Evolutionary conservation across 768 basidiomycete genomes (phyloP), one percentile per base, ranked within the genome.

Genomic region (Agaricus sinodeliciosus): DNA sequence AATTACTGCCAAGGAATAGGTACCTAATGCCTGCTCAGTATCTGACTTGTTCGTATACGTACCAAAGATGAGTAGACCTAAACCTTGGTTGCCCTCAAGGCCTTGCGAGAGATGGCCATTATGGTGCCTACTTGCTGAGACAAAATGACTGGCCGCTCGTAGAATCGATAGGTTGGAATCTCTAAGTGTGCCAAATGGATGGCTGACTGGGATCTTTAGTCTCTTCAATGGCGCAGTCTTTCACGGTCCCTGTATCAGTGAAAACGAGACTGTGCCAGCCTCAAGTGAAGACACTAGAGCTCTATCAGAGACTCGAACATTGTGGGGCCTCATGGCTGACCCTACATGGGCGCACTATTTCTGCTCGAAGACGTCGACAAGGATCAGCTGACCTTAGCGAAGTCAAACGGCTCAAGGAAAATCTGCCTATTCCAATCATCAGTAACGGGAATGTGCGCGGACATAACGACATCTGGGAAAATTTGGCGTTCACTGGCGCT

Each of bases 11-110:
- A 87, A 59, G 87, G 77, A 9, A 81, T 90, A 65, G 87, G 88
- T 87, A 63, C 48, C 72, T 57, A 9, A 36, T 26, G 22, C 11
- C 9, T 34, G 16, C 40, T 49, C 36, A 16, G 26, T 18, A 42
- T 54, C n/a, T 42, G 27, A 57, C 36, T 34, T 15, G 37, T 8
- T n/a, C 28, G 52, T 42, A 35, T 43, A 27, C 54, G 48, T 13
- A 43, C 18, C 44, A 49, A 63, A 63, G 55, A 40, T 34, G 18
- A 36, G 42, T 54, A 91, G 89, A 90, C 69, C 62, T 90, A 48
- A 91, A 91, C 64, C 75, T 90, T 9, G 89, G 89, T 13, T 91
- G 89, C 63, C 89, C 89, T 19, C 87, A 87, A 59, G 79, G 84
- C 48, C 72, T 76, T 22, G 87, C 88, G 11, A 71, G 73, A 35